A percentile compares a stretch with the other conserved stretches of the same genome.
Evolutionary conservation across 805 yeast genomes (phyloP).

Genomic region (Crinitomyces ghanaensis): DNA sequence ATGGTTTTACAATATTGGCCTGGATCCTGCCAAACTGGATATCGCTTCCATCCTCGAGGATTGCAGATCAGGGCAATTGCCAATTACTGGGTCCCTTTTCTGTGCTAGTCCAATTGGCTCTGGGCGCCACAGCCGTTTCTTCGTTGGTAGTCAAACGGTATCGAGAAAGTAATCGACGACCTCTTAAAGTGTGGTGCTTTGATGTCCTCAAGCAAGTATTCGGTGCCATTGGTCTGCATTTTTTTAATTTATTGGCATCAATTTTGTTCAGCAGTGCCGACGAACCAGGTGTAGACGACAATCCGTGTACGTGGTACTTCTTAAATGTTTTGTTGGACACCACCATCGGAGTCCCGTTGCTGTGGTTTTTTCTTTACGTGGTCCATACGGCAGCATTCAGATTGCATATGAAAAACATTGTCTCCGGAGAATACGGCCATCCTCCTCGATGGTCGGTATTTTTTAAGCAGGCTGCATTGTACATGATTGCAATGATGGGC

Average conservation of each 20-base stretch:
- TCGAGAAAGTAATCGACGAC: slow-evolving; percentile 75
- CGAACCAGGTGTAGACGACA: slow-evolving; percentile 32
- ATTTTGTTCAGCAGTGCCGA: slow-evolving; percentile 32
- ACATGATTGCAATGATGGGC: slow-evolving; percentile 46
- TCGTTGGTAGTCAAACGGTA: slow-evolving; percentile 65
- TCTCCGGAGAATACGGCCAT: slow-evolving; percentile 52
- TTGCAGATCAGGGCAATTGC: slow-evolving; percentile 41
- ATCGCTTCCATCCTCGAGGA: no score
- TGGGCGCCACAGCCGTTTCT: slow-evolving; percentile 69
- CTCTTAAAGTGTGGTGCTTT: slow-evolving; percentile 78
- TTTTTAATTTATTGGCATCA: slow-evolving; percentile 62
- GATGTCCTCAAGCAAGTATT: slow-evolving; percentile 84
- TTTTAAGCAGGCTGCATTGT: slow-evolving; percentile 58
- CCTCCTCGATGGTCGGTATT: slow-evolving; percentile 56
- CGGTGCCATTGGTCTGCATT: slow-evolving; percentile 79
- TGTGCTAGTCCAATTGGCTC: slow-evolving; percentile 55
- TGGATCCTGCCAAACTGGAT: no score
- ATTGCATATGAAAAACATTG: slow-evolving; percentile 31
- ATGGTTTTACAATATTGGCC: no score
- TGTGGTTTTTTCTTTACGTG: slow-evolving; percentile 44
- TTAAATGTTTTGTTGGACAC: slow-evolving; percentile 81
- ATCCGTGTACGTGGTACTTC: slow-evolving; percentile 94
- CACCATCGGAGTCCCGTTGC: slow-evolving; percentile 81
- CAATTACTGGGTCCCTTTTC: slow-evolving; percentile 80
- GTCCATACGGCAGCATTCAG: slow-evolving; percentile 36